Evolutionary conservation across 2,329 filamentous ascomycete species (phyloP).

Genomic region (Fusarium sp.): DNA sequence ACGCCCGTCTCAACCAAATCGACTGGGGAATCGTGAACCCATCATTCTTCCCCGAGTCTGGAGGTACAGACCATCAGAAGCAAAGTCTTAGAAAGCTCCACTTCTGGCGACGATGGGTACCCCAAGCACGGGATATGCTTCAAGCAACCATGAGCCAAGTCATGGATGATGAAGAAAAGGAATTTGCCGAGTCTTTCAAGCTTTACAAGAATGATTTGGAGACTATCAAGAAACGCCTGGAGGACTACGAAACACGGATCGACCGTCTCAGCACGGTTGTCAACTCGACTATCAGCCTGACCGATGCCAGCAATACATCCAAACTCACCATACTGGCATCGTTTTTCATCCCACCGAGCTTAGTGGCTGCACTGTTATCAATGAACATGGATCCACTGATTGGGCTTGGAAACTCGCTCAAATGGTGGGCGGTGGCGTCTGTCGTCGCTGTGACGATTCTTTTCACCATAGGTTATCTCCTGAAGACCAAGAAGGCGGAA

Average conservation of each 20-base stretch:
- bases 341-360: background rate
- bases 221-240: background rate
- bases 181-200: background rate
- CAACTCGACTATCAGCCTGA: background rate
- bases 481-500: background rate
- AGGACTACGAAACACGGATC: background rate
- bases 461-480: background rate
- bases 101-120: background rate
- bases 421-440: background rate
- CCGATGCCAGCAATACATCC: background rate
- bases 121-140: background rate
- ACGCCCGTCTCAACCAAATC: background rate
- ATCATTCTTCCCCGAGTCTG: background rate
- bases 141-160: background rate
- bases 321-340: background rate
- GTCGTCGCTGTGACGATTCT: background rate
- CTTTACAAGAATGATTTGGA: background rate
- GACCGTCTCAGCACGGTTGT: background rate
- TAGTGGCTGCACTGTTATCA: background rate
- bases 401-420: background rate
- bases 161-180: accelerated
- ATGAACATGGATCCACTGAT: background rate
- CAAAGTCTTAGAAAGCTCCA: background rate
- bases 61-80: background rate
- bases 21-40: background rate